Base-by-base conservation (phyloP, 129 eudicot genomes). In the Glebionis coronaria region DNA sequence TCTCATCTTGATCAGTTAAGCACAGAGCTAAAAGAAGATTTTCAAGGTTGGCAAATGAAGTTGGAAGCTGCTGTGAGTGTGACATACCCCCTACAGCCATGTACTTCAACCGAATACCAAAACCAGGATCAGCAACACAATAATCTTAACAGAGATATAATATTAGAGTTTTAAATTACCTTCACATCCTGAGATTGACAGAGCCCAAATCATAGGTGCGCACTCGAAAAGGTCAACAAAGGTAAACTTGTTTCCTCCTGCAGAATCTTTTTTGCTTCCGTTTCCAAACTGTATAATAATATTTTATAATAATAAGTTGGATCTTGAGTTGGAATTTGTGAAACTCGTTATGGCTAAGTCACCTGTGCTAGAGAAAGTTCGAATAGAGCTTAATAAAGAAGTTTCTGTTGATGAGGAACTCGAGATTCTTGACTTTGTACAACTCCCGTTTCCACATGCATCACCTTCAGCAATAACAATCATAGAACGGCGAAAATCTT, bases 31-130 rank as follows among this genome's bases (percentile, higher is more conserved):
- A 1, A 63, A 1, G 14, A 25, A 63, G 35, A 44, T 44, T 0
- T 20, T 63, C 21, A 31, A 63, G 68, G 45, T 44, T 31, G 38
- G 38, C 31, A 4, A 12, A 31, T 20, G 68, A 63, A 44, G 68
- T 21, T 40, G 54, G 35, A 63, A 63, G 68, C 54, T 44, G 18
- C 18, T n/a, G n/a, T n/a, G n/a, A n/a, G n/a, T 19, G 29, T 11
- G 54, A 31, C 68, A 63, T 44, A n/a, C n/a, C 18, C 38, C 38
- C 9, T 31, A 4, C 5, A 31, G 38, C 38, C 38, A 31, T 4
- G 38, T 31, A 46, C 52, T 46, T 46, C 4, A 46, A 63, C 52
- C 55, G 35, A 44, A 44, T 20, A 63, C 16, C 2, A 18, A 63
- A 20, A 27, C 4, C 18, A 63, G 12, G 6, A 44, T 63, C 44